These are phyloP conservation scores for Sporothrix pseudoabietina DNA, from an alignment of 2,329 filamentous ascomycete species.

Conservation along the genomic window DNA sequence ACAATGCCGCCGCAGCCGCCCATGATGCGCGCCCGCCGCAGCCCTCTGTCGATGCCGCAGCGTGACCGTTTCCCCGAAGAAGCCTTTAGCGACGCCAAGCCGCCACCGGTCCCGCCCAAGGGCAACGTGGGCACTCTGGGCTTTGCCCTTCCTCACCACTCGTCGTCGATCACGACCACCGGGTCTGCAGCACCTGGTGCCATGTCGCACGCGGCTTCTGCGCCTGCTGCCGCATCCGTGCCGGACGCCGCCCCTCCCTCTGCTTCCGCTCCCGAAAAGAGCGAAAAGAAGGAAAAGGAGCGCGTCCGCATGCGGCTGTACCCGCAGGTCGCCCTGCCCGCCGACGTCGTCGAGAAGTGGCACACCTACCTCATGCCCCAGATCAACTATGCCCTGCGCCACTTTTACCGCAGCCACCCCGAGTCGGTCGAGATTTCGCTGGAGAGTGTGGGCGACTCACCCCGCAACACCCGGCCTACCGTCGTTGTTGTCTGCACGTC, in stretches of 20 bases:
- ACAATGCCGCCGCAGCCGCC: neutral
- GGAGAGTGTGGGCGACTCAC: slow-evolving; percentile 70
- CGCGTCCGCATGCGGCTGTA: slow-evolving; percentile 42
- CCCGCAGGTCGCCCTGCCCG: slow-evolving; percentile 59
- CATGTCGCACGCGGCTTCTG: neutral
- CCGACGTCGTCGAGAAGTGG: slow-evolving; percentile 70
- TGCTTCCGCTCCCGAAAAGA: neutral
- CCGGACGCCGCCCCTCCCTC: neutral
- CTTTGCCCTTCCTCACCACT: neutral
- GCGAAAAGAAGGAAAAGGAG: slow-evolving; percentile 27
- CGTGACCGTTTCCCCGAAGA: slow-evolving; percentile 23
- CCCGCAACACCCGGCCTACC: slow-evolving; percentile 67
- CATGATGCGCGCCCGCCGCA: slow-evolving; percentile 9
- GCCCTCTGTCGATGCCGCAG: slow-evolving; percentile 10
- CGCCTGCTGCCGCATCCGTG: neutral
- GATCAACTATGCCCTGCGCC: slow-evolving; percentile 69
- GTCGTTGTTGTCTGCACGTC: slow-evolving; percentile 78
- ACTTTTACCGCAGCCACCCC: slow-evolving; percentile 70
- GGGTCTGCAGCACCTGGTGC: neutral
- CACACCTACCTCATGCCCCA: slow-evolving; percentile 71
- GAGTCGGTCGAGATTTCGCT: slow-evolving; percentile 80
- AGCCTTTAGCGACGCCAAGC: slow-evolving; percentile 13
- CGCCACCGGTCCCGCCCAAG: slow-evolving; percentile 31
- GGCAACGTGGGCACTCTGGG: slow-evolving; percentile 16
- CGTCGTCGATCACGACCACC: neutral